These are phyloP conservation scores for Fusarium equiseti DNA, from an alignment of 2,329 filamentous ascomycete species.

Conservation along the genomic window DNA sequence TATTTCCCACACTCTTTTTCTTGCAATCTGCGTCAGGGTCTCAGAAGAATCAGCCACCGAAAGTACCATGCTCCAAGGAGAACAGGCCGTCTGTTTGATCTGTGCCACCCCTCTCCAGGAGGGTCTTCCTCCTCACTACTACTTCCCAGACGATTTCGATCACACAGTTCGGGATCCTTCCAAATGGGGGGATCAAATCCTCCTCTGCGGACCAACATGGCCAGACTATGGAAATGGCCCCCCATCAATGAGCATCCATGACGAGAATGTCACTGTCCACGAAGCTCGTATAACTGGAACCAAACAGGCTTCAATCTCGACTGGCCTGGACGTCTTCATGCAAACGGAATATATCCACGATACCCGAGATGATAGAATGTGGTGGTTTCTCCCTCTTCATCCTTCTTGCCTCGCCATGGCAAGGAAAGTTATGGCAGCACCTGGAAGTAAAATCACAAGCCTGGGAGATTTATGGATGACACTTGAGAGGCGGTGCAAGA, in stretches of 20 bases:
- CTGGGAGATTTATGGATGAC: conserved; percentile 1
- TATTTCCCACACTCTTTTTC: not conserved
- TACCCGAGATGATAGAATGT: too few species aligned
- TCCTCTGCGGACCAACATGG: not conserved
- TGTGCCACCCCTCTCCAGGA: not conserved
- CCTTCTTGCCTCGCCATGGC: not conserved
- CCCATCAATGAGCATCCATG: not conserved
- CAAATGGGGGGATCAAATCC: not conserved
- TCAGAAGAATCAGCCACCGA: not conserved
- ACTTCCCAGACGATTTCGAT: too few species aligned
- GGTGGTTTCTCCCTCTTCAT: not conserved
- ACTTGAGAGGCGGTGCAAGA: not conserved
- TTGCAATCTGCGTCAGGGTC: not conserved
- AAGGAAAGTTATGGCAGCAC: not conserved
- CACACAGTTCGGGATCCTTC: not conserved
- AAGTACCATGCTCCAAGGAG: not conserved
- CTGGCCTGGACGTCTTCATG: not conserved
- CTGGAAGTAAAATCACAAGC: not conserved
- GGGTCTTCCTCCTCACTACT: too few species aligned
- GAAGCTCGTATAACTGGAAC: not conserved
- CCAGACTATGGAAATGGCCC: not conserved
- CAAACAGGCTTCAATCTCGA: not conserved
- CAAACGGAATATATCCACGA: not conserved
- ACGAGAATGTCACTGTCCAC: not conserved
- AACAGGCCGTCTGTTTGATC: not conserved